Evolutionary conservation across 352 stramenopile species (phyloP), one percentile per base, ranked within the genome.

Genomic region (Porosira glacialis): DNA sequence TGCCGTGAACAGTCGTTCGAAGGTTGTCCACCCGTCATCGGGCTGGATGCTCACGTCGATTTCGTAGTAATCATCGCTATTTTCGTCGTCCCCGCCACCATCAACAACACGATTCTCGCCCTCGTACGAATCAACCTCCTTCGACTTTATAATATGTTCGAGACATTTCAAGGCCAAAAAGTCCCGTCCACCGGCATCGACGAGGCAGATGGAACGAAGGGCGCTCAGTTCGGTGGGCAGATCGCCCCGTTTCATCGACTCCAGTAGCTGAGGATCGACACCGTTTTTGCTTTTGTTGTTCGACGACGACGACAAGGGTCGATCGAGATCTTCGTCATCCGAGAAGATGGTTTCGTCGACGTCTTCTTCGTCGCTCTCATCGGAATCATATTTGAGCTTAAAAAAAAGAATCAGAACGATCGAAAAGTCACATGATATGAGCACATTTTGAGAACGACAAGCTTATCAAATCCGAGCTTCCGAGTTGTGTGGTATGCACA

Each of bases 261-360:
- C 30, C 10, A 89, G 41, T 41, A 83, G 41, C 8, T 44, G 59
- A 58, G 75, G n/a, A n/a, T n/a, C n/a, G n/a, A n/a, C n/a, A n/a
- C n/a, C n/a, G n/a, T n/a, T n/a, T n/a, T n/a, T n/a, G n/a, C n/a
- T n/a, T n/a, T n/a, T n/a, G n/a, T n/a, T n/a, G n/a, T n/a, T n/a
- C n/a, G n/a, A n/a, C n/a, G n/a, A n/a, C n/a, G n/a, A n/a, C n/a
- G n/a, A n/a, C n/a, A n/a, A n/a, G n/a, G n/a, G 49, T 35, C 66
- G n/a, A 19, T 81, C 59, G 50, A 89, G 53, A 28, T 80, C 68
- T 70, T 92, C 85, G 17, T 92, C 82, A 62, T 92, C 85, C 10
- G 85, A 92, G 44, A 92, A 45, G 51, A 81, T 80, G 4, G 28
- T 48, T 2, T 57, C 56, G n/a, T n/a, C n/a, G 22, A 47, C 2